These are phyloP conservation scores for Trapa bicornis DNA, from an alignment of 345 rosid genomes.

Conservation along the genomic window DNA sequence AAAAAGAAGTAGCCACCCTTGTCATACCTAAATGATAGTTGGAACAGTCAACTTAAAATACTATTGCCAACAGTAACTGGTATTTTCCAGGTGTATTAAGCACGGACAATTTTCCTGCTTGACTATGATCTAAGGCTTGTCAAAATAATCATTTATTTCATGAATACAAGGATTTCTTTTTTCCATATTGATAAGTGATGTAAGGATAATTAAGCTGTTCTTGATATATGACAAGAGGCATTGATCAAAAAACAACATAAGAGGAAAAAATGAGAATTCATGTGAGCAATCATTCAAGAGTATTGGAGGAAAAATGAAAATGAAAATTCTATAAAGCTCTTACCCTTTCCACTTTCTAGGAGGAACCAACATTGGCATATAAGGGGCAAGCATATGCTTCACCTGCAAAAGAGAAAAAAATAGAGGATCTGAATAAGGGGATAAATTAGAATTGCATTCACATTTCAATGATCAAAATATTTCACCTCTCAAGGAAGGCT, in stretches of 20 bases:
- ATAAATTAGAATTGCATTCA: neutral
- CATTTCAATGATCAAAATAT: neutral
- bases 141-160: neutral
- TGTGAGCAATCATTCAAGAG: neutral
- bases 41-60: neutral
- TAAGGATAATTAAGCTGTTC: neutral
- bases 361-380: slow-evolving; percentile 93
- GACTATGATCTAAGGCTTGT: neutral
- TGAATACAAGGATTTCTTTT: neutral
- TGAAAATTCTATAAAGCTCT: slow-evolving; percentile 1
- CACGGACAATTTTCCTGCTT: neutral
- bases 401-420: slow-evolving; percentile 44
- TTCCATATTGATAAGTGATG: neutral
- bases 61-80: too few relatives aligned
- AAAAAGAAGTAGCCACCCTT: slow-evolving; percentile 86
- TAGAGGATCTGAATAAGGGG: neutral
- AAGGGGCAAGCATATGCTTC: slow-evolving; percentile 81
- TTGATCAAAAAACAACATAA: too few relatives aligned
- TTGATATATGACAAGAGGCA: neutral
- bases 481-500: neutral
- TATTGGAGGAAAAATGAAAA: neutral
- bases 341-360: slow-evolving; percentile 98
- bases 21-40: slow-evolving; percentile 48
- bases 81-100: neutral
- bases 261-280: neutral